Evolutionary conservation across 768 basidiomycete genomes (phyloP).

Genomic region (Lyophyllum shimeji): DNA sequence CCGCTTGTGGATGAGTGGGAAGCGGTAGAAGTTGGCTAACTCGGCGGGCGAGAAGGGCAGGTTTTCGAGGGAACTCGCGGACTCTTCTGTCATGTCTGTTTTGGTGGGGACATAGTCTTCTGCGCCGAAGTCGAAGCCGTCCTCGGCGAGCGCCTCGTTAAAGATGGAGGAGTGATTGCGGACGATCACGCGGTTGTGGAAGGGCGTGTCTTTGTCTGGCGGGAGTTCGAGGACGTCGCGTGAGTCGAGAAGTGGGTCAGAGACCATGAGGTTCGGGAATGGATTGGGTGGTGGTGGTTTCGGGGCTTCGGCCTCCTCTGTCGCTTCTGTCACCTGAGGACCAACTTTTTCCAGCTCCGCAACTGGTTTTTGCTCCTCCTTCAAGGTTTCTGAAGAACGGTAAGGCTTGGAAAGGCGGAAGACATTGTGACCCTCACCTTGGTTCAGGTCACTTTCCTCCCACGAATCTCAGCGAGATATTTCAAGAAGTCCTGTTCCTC

Average conservation of each 20-base stretch:
- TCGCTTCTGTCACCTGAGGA: conserved; percentile 5
- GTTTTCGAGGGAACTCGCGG: conserved; percentile 24
- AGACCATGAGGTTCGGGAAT: conserved; percentile 62
- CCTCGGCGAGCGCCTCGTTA: conserved; percentile 34
- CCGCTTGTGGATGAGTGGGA: conserved; percentile 48
- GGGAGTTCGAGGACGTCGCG: conserved; percentile 54
- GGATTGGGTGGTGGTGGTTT: conserved; percentile 2
- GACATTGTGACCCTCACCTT: background rate
- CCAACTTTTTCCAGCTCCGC: background rate
- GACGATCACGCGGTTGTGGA: conserved; percentile 60
- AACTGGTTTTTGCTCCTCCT: background rate
- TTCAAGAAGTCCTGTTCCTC: background rate
- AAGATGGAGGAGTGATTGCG: conserved; percentile 77
- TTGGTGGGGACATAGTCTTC: conserved; percentile 24
- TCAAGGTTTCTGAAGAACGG: background rate
- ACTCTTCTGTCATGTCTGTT: conserved; percentile 31
- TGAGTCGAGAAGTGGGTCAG: conserved; percentile 62
- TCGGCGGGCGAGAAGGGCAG: conserved; percentile 22
- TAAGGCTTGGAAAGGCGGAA: too few relatives aligned
- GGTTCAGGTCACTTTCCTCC: background rate
- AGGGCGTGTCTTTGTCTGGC: conserved; percentile 50
- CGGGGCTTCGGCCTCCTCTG: conserved; percentile 3
- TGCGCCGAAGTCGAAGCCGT: conserved; percentile 30
- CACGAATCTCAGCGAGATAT: background rate
- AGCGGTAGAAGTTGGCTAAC: conserved; percentile 32